Base-by-base conservation (phyloP, 345 rosid species). In the Citrus sinensis region DNA sequence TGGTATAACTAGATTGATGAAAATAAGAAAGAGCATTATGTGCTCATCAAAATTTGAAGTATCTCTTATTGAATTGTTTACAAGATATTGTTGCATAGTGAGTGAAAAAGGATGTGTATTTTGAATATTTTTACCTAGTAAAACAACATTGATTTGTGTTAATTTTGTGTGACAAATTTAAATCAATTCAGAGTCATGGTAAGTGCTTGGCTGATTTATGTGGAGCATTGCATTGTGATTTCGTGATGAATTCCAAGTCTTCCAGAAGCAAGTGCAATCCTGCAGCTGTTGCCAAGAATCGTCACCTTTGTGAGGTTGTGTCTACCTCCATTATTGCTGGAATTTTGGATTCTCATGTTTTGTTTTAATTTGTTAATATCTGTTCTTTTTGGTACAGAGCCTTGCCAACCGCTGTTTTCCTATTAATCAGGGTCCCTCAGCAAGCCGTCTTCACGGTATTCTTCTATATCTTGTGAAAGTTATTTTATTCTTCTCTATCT, bases 191-290 rank as follows among this genome's bases (percentile, higher is more conserved):
- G 99, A 92, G 85, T 76, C 83, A 42, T 51, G 82, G 89, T 70
- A 94, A 90, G 87, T 96, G 99, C 90, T 85, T 96, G 77, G 98
- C 99, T 67, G 95, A 96, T 84, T 65, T 94, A 64, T 96, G 99
- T 82, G 99, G 99, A 37, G 97, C 98, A 67, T 76, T 96, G 90
- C 97, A 94, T 85, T 96, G 99, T 84, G 99, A 96, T 87, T 88
- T 74, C 59, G 83, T 88, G 61, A 80, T 90, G 80, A 87, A 80
- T 74, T 84, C 97, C 54, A 92, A 90, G 87, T 83, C 88, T 71
- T 76, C 76, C 0, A 93, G 88, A 84, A 79, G 80, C 67, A 96
- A 92, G 82, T 96, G 99, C 87, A 94, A 94, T 79, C 97, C 95
- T 80, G 95, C 95, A 24, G 95, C 99, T 81, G 92, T 83, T 74